A percentile compares a stretch with the other conserved stretches of the same genome.
These are phyloP conservation scores for Solanum virginianum DNA, from an alignment of 257 asterid genomes.

Conservation along the genomic window DNA sequence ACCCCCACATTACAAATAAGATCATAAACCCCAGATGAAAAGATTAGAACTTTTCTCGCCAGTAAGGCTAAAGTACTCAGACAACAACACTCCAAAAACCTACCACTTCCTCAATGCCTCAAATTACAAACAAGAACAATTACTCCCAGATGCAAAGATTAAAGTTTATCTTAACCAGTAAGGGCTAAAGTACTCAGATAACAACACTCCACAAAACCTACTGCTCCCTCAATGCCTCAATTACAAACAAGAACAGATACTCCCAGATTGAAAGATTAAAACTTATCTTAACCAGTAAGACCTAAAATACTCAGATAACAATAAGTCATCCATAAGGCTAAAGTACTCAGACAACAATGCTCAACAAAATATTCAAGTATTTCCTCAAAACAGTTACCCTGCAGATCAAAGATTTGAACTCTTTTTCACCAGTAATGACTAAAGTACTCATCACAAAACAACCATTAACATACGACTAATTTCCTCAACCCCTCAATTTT, in stretches of 20 bases:
- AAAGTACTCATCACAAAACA: constrained; percentile 35
- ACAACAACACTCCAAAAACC: not conserved
- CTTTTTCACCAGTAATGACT: not conserved
- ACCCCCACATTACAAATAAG: not conserved
- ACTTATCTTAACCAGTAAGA: not conserved
- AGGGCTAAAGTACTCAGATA: not conserved
- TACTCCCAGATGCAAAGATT: not conserved
- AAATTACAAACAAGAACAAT: not conserved
- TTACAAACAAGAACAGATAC: not conserved
- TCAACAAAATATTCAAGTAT: not conserved
- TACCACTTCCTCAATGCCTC: not conserved
- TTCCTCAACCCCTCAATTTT: not conserved
- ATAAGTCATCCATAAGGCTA: not conserved
- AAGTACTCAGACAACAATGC: not conserved
- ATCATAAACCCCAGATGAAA: not conserved
- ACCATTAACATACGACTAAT: constrained; percentile 75
- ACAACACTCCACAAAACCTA: not conserved
- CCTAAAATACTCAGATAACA: not conserved
- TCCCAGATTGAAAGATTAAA: not conserved
- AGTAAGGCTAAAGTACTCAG: not conserved
- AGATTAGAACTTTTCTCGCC: not conserved
- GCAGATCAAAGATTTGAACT: not conserved
- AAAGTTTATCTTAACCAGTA: not conserved
- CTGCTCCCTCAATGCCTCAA: not conserved
- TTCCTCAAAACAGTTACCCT: not conserved